Evolutionary conservation across 108 stramenopile genomes (phyloP).

Genomic region (Mayamaea pseudoterrestris): DNA sequence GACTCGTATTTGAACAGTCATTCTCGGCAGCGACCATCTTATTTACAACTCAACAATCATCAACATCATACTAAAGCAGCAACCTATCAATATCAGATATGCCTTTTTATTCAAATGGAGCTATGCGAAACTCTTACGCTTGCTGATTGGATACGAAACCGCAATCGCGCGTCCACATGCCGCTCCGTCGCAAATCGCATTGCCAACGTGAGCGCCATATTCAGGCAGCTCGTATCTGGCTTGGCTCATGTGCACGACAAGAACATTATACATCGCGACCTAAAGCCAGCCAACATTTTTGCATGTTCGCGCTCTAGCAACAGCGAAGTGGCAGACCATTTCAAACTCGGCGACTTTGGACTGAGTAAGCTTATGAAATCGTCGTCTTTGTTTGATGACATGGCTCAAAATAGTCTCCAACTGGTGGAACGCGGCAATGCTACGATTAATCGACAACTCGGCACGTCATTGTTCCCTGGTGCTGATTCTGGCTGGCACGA

Average conservation of each 20-base stretch:
- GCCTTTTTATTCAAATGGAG: conserved; percentile 89
- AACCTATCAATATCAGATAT: conserved; percentile 70
- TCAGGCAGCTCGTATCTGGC: conserved; percentile 60
- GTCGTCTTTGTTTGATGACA: not conserved
- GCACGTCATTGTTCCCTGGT: not conserved
- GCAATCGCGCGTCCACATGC: conserved; percentile 32
- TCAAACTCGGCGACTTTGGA: conserved; percentile 94
- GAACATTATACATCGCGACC: conserved; percentile 76
- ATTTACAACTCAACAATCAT: too few species aligned
- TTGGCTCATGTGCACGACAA: conserved; percentile 69
- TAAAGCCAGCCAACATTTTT: conserved; percentile 86
- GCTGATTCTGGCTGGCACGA: conserved; percentile 9
- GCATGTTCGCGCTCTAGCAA: too few species aligned
- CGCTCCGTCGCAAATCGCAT: conserved; percentile 27
- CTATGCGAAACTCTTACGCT: conserved; percentile 74
- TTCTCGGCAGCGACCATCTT: not conserved
- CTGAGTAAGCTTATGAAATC: conserved; percentile 19
- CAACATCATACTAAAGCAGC: not conserved
- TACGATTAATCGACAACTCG: not conserved
- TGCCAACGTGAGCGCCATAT: conserved; percentile 34
- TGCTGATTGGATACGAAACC: conserved; percentile 76
- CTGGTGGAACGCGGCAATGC: too few species aligned
- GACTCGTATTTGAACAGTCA: conserved; percentile 5
- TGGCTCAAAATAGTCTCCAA: conserved; percentile 1
- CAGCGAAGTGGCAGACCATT: conserved; percentile 29